phyloP scores from a whole-genome alignment of 116 monocot species.

The Papilionanthe hybrid region DNA sequence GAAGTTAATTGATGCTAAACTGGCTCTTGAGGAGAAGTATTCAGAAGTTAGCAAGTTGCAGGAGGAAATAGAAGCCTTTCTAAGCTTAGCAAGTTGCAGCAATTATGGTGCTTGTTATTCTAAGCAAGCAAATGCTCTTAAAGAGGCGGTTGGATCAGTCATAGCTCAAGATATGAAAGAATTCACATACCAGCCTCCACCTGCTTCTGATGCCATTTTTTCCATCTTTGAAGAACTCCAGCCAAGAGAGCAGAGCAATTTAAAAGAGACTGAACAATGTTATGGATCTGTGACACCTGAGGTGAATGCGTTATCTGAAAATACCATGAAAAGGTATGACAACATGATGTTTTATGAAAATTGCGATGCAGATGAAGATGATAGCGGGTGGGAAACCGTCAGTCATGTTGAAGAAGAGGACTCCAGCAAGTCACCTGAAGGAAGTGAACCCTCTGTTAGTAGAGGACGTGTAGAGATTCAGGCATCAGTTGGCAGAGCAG shows the following conservation, averaged over 20 bases:
- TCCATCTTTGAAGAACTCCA: slow-evolving; percentile 75
- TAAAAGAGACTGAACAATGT: slow-evolving; percentile 51
- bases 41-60: slow-evolving; percentile 46
- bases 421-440: slow-evolving; percentile 62
- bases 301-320: slow-evolving; percentile 31
- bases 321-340: slow-evolving; percentile 10
- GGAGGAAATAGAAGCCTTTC: slow-evolving; percentile 50
- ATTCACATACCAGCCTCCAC: slow-evolving; percentile 60
- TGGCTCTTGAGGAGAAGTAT: slow-evolving; percentile 79
- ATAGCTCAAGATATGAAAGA: slow-evolving; percentile 48
- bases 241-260: slow-evolving; percentile 38
- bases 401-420: slow-evolving; percentile 56
- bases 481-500: slow-evolving; percentile 59
- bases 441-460: slow-evolving; percentile 64
- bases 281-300: slow-evolving; percentile 39
- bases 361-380: slow-evolving; percentile 51
- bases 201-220: slow-evolving; percentile 74
- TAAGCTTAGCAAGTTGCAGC: slow-evolving; percentile 12
- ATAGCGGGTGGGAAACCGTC: slow-evolving; percentile 73
- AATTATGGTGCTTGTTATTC: slow-evolving; percentile 14
- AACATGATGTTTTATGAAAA: slow-evolving; percentile 23
- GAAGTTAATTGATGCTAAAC: slow-evolving; percentile 85
- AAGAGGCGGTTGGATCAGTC: slow-evolving; percentile 35
- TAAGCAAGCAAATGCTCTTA: slow-evolving; percentile 50
- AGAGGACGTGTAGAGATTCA: slow-evolving; percentile 48